These are phyloP conservation scores for Zygotorulaspora florentina DNA, from an alignment of 805 yeast genomes.

Conservation along the genomic window DNA sequence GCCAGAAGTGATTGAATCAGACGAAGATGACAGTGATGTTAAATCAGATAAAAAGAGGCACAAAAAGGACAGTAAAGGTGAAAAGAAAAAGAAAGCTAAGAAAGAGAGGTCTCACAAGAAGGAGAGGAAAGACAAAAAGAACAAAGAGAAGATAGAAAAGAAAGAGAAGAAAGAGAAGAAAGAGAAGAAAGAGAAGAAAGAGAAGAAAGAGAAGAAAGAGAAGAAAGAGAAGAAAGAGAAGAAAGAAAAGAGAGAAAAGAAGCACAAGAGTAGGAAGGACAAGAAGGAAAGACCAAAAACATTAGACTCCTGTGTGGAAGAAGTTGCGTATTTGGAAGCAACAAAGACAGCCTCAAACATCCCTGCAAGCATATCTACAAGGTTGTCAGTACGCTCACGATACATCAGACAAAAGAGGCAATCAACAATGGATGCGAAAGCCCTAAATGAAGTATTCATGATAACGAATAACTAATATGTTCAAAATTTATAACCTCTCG, in stretches of 20 bases:
- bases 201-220: slow-evolving; percentile 31
- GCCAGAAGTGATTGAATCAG: slow-evolving; percentile 13
- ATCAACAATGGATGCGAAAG: slow-evolving; percentile 83
- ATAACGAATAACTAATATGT: slow-evolving; percentile 42
- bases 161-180: slow-evolving; percentile 27
- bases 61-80: slow-evolving; percentile 28
- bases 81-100: slow-evolving; percentile 30
- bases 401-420: slow-evolving; percentile 90
- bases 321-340: slow-evolving; percentile 26
- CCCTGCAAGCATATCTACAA: slow-evolving; percentile 41
- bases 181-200: slow-evolving; percentile 29
- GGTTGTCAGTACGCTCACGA: slow-evolving; percentile 72
- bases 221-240: slow-evolving; percentile 29
- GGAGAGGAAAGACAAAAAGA: slow-evolving; percentile 32
- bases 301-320: slow-evolving; percentile 29
- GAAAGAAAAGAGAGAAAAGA: slow-evolving; percentile 24
- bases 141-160: slow-evolving; percentile 29
- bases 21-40: slow-evolving; percentile 30
- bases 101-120: slow-evolving; percentile 25
- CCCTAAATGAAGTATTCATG: slow-evolving; percentile 92
- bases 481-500: neutral
- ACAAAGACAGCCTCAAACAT: slow-evolving; percentile 22
- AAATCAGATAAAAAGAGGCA: slow-evolving; percentile 16
- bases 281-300: slow-evolving; percentile 26
- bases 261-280: slow-evolving; percentile 27